Percentiles rank a stretch among this genome's conserved stretches.
Evolutionary conservation across 192 early-diverging fungal species (phyloP).

Genomic region (Allomyces arbusculus): DNA sequence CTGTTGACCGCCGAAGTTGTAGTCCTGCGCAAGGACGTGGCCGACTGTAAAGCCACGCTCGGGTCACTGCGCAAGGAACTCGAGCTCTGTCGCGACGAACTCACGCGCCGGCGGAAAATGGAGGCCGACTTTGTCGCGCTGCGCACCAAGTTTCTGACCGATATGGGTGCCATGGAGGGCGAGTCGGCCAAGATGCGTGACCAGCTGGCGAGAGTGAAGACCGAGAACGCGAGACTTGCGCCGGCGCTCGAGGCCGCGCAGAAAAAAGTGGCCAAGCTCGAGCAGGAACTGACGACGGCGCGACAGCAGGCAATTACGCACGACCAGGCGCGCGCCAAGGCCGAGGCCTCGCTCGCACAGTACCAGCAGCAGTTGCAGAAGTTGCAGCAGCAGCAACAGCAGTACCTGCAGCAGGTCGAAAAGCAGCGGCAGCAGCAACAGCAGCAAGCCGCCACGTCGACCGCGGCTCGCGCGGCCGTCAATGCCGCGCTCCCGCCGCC

Average conservation of each 20-base stretch:
- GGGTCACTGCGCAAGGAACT: background rate
- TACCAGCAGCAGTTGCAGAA: background rate
- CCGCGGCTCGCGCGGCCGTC: no score
- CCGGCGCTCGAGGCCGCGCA: no score
- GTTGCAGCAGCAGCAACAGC: background rate
- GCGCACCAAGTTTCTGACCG: background rate
- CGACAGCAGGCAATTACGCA: background rate
- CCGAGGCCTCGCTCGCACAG: background rate
- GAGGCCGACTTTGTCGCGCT: background rate
- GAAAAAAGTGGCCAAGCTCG: background rate
- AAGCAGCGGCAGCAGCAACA: background rate
- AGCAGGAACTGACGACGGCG: background rate
- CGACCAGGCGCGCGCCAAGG: background rate
- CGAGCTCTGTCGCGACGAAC: background rate
- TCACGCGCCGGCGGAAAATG: background rate
- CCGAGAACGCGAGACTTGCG: no score
- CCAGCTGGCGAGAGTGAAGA: background rate
- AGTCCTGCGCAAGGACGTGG: background rate
- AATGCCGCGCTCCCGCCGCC: no score
- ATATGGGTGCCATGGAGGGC: background rate
- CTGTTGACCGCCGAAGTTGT: background rate
- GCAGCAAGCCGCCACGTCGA: background rate
- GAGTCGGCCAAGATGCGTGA: background rate
- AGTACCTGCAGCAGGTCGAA: no score
- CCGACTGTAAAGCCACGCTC: background rate